Evolutionary conservation across 2,329 filamentous ascomycete species (phyloP), one percentile per base, ranked within the genome.

Genomic region (Ustilaginoidea virens): DNA sequence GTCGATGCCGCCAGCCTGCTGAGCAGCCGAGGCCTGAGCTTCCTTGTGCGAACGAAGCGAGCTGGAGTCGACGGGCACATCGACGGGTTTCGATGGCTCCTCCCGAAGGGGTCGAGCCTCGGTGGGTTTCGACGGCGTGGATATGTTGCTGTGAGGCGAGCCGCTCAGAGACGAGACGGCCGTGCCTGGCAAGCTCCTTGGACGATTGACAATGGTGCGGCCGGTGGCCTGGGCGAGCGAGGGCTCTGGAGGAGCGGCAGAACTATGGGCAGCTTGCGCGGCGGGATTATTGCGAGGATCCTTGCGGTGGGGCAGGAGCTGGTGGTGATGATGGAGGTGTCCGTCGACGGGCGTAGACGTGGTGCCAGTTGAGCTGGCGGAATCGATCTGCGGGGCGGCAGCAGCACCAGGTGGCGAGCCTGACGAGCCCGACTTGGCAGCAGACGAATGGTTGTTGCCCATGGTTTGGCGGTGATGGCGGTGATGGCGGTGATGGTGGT

Each of bases 191-290:
- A 63, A 47, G 46, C 56, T 59, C 42, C 57, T 60, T 32, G 56
- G 50, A 7, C 55, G 53, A 42, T 56, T 58, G 44, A 56, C 54
- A 36, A 57, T 57, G 36, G 63, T 67, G 33, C 65, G 69, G 40
- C 67, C 68, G 33, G 66, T 61, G 28, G 69, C 70, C 49, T 71
- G 68, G 38, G 69, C 63, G 36, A 70, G 61, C 28, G 71, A 74
- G 30, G 66, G 61, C 52, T 75, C 71, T 34, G 71, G 71, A 27
- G 69, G 69, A 31, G 66, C 70, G 41, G 63, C 63, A 34, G 62
- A 65, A 38, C 66, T 61, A 39, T 68, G 65, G 34, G 61, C 56
- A 36, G 60, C 56, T 39, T 69, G 66, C 38, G 66, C 60, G 34
- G 66, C 58, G 44, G 69, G 63, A 44, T 66, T 65, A 43, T 66